Evolutionary conservation across 2,329 filamentous ascomycete species (phyloP).

Genomic region (Trichoderma simmonsii): DNA sequence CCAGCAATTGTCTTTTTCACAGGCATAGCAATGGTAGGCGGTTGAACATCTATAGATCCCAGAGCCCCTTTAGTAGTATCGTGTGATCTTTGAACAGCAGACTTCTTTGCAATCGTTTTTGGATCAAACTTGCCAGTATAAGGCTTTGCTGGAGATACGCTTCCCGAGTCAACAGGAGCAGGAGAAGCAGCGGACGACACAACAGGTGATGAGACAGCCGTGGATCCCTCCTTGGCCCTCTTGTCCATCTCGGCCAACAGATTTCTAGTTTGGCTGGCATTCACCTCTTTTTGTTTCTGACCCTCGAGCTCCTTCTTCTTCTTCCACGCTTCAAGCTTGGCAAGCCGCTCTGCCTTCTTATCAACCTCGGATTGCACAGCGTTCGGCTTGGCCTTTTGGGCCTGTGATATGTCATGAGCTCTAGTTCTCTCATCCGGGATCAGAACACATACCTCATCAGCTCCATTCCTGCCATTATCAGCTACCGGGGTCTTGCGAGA

Average conservation of each 20-base stretch:
- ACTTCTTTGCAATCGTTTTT: conserved; percentile 80
- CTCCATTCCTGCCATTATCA: conserved; percentile 48
- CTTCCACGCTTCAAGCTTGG: conserved; percentile 88
- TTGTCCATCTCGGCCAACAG: conserved; percentile 72
- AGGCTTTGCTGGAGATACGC: conserved; percentile 51
- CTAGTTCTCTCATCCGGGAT: background rate
- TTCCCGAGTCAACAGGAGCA: conserved; percentile 40
- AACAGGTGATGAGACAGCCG: conserved; percentile 48
- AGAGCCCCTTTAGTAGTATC: conserved; percentile 48
- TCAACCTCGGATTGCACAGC: conserved; percentile 63
- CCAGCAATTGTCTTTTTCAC: conserved; percentile 37
- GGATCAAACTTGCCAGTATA: conserved; percentile 82
- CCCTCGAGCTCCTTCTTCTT: conserved; percentile 78
- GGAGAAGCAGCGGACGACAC: conserved; percentile 51
- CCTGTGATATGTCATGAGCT: conserved; percentile 40
- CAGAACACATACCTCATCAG: conserved; percentile 42
- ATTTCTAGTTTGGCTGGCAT: conserved; percentile 61
- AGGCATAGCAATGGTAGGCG: conserved; percentile 33
- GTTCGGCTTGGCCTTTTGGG: conserved; percentile 46
- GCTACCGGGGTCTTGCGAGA: conserved; percentile 48
- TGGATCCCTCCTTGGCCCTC: conserved; percentile 53
- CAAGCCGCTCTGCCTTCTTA: conserved; percentile 73
- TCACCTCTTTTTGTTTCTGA: conserved; percentile 67
- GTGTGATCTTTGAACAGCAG: conserved; percentile 57
- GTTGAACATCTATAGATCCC: conserved; percentile 45